These are phyloP conservation scores for Globisporangium nagaii DNA, from an alignment of 352 stramenopile species.

Conservation along the genomic window DNA sequence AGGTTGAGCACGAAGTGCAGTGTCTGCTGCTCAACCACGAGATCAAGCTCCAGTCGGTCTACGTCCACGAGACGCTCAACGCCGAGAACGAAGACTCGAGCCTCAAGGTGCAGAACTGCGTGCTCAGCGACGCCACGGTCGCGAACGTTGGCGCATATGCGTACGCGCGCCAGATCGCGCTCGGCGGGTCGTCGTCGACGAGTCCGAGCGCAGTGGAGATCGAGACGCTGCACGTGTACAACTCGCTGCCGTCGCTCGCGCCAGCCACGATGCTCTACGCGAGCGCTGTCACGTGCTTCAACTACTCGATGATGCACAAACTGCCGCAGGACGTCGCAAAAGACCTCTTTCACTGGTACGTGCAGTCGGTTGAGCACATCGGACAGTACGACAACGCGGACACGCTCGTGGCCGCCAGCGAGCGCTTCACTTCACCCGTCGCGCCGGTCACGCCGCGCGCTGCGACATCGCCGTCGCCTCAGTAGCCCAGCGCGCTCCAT, in stretches of 20 bases:
- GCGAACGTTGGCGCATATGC: conserved; percentile 29
- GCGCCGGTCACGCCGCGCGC: background rate
- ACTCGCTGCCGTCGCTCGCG: conserved; percentile 43
- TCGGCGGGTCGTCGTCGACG: background rate
- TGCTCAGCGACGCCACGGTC: conserved; percentile 40
- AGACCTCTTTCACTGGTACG: conserved; percentile 46
- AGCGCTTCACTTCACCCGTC: conserved; percentile 21
- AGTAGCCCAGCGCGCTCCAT: too few relatives aligned
- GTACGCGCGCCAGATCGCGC: conserved; percentile 8
- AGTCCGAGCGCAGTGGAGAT: conserved; percentile 20
- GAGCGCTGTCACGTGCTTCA: conserved; percentile 41
- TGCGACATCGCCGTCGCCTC: background rate
- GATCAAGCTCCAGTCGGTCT: conserved; percentile 56
- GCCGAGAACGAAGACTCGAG: conserved; percentile 24
- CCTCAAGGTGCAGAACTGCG: conserved; percentile 31
- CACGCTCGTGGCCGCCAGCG: conserved; percentile 32
- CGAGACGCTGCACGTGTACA: conserved; percentile 52
- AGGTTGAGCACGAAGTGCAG: conserved; percentile 42
- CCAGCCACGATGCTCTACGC: conserved; percentile 48
- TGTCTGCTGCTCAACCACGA: conserved; percentile 41
- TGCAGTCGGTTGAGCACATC: conserved; percentile 43
- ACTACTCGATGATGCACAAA: conserved; percentile 67
- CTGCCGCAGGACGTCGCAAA: conserved; percentile 24
- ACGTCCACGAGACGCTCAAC: conserved; percentile 52
- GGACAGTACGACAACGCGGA: conserved; percentile 29